phyloP scores from a whole-genome alignment of 2,329 filamentous ascomycete genomes.

The Zasmidium angulare region DNA sequence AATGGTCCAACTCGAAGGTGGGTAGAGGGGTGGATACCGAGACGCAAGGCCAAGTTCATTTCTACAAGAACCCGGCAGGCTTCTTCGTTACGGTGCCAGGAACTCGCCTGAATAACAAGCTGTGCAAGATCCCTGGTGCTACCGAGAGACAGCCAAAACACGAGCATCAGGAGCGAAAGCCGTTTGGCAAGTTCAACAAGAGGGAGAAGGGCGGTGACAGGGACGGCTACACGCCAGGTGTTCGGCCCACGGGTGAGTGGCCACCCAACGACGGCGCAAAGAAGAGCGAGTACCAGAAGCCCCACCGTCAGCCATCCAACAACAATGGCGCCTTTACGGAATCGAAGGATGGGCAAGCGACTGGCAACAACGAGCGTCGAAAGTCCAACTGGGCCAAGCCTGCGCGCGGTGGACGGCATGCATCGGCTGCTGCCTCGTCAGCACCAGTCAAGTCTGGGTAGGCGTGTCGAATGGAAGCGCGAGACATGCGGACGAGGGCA shows the following conservation, averaged over 20 bases:
- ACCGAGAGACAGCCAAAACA: slow-evolving; percentile 7
- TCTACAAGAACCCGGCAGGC: slow-evolving; percentile 24
- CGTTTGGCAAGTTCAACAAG: slow-evolving; percentile 19
- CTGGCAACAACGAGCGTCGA: neutral
- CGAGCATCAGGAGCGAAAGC: slow-evolving; percentile 18
- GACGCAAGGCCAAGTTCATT: slow-evolving; percentile 14
- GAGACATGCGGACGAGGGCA: neutral
- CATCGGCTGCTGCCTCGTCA: neutral
- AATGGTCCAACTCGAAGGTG: slow-evolving; percentile 15
- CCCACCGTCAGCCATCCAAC: slow-evolving; percentile 6
- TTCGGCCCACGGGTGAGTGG: neutral
- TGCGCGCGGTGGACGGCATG: neutral
- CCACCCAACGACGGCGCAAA: neutral
- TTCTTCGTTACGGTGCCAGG: slow-evolving; percentile 30
- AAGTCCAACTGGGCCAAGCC: neutral
- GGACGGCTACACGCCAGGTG: neutral
- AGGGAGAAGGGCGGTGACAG: slow-evolving; percentile 8
- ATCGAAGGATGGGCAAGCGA: neutral
- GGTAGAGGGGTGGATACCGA: slow-evolving; percentile 17
- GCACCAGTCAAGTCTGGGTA: neutral
- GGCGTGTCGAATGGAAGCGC: neutral
- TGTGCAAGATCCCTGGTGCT: slow-evolving; percentile 16
- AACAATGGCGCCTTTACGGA: neutral
- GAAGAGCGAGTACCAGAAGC: slow-evolving; percentile 2
- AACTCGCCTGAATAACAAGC: slow-evolving; percentile 24